Evolutionary conservation across 345 rosid species (phyloP), one percentile per base, ranked within the genome.

Genomic region (Corchorus capsularis): DNA sequence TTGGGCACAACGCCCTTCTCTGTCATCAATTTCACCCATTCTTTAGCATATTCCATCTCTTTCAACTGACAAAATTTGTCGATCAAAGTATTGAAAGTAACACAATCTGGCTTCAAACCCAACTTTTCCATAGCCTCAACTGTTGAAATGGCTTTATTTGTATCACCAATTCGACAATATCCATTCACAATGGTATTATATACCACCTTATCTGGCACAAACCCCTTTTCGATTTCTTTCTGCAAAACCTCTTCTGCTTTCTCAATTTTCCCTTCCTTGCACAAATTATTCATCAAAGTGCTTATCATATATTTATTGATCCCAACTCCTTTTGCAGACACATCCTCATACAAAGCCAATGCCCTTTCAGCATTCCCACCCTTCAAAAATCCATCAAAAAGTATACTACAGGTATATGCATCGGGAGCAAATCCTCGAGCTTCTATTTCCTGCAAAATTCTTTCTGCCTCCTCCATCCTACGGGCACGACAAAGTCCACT

Each of bases 141-240:
- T 37, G 76, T 86, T 41, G 72, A 76, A 34, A 83, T 43, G 27
- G 93, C 98, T 82, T 65, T 78, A 76, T 71, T 77, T n/a, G 86
- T 34, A 52, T 93, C 92, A 35, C 84, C 91, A 60, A 56, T 78
- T 8, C 71, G 87, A 85, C 94, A 94, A 61, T 90, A 87, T 50
- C 93, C 97, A 46, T 83, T 86, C 65, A 93, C 80, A 56, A 94
- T 78, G 22, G 84, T 87, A 78, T 94, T 90, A 79, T 84, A 90
- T 41, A 87, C 82, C 57, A 87, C 89, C 67, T 79, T 87, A 54
- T 85, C 82, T 0, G 86, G 91, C 49, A 81, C 87, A 63, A 90
- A 78, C 59, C 94, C 97, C 54, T 72, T 81, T 15, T 62, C 80
- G 11, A 78, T 80, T 72, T 88, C 87, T 72, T 69, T 85, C 77